Conservation (phyloP, 2,329 filamentous ascomycete genomes). For the Fusarium setosum region DNA sequence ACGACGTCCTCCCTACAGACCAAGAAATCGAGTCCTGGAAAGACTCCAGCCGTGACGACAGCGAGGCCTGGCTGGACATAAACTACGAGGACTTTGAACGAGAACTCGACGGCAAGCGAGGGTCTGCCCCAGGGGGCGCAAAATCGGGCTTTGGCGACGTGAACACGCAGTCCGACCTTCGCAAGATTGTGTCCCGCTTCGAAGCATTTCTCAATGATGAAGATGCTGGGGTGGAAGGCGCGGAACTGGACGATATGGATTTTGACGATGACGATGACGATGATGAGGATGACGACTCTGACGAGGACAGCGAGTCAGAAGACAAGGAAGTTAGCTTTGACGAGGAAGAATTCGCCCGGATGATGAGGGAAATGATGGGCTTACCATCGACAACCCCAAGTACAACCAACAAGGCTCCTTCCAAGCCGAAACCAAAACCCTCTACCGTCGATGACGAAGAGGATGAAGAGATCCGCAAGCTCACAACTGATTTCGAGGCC, state of each 20-base stretch:
- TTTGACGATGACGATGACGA: conserved; percentile 72
- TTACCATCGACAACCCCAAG: conserved; percentile 51
- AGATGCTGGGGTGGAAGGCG: conserved; percentile 81
- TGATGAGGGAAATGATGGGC: conserved; percentile 96
- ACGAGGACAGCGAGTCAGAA: conserved; percentile 71
- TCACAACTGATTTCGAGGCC: conserved; percentile 77
- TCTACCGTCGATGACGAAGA: conserved; percentile 59
- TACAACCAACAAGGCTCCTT: background rate
- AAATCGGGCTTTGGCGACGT: conserved; percentile 71
- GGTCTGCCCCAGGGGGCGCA: conserved; percentile 51
- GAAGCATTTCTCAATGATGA: conserved; percentile 92
- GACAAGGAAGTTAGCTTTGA: conserved; percentile 84
- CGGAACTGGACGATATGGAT: conserved; percentile 78
- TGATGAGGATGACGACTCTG: conserved; percentile 61
- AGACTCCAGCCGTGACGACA: conserved; percentile 72
- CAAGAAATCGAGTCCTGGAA: conserved; percentile 80
- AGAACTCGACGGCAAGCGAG: conserved; percentile 70
- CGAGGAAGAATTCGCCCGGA: conserved; percentile 83
- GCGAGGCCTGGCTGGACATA: conserved; percentile 93
- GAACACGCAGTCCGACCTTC: conserved; percentile 78
- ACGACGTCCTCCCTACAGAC: conserved; percentile 73
- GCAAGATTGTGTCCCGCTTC: conserved; percentile 94
- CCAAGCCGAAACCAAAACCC: background rate
- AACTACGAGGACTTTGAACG: conserved; percentile 89
- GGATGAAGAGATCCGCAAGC: conserved; percentile 70